Evolutionary conservation across 257 asterid species (phyloP).

Genomic region (Solanum microdontum): DNA sequence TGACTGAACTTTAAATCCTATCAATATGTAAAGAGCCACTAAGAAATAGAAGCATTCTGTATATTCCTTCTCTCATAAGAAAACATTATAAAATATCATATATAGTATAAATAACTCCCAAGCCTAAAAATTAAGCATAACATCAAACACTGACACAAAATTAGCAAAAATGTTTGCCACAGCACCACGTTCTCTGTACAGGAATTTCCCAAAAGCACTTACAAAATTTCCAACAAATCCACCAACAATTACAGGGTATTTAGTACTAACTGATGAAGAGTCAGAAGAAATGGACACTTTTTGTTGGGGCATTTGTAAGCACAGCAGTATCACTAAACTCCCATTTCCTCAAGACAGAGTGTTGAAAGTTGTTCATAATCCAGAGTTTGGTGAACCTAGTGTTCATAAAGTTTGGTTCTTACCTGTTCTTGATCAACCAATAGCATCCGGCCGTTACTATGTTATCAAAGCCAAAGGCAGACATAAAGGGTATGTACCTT

Average conservation of each 20-base stretch:
- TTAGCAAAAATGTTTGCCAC: constrained; percentile 41
- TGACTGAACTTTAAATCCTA: not conserved
- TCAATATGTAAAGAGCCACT: not conserved
- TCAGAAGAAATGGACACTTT: constrained; percentile 40
- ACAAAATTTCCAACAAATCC: constrained; percentile 27
- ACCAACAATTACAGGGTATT: constrained; percentile 31
- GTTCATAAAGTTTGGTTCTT: constrained; percentile 58
- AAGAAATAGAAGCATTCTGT: not conserved
- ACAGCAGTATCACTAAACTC: constrained; percentile 29
- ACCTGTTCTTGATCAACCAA: constrained; percentile 62
- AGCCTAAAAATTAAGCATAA: not conserved
- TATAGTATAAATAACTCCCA: not conserved
- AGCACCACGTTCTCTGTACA: constrained; percentile 51
- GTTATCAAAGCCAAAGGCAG: constrained; percentile 60
- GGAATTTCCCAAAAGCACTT: constrained; percentile 36
- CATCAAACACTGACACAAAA: not conserved
- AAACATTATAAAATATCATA: not conserved
- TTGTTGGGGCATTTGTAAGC: constrained; percentile 52
- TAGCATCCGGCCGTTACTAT: constrained; percentile 58
- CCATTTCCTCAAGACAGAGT: constrained; percentile 83
- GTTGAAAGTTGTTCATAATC: constrained; percentile 55
- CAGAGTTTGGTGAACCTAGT: constrained; percentile 34
- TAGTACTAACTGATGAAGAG: constrained; percentile 49
- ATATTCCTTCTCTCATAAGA: constrained; percentile 6
- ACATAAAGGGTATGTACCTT: constrained; percentile 45